These are phyloP conservation scores for Phytopythium kandeliae DNA, from an alignment of 352 stramenopile species.

Conservation along the genomic window DNA sequence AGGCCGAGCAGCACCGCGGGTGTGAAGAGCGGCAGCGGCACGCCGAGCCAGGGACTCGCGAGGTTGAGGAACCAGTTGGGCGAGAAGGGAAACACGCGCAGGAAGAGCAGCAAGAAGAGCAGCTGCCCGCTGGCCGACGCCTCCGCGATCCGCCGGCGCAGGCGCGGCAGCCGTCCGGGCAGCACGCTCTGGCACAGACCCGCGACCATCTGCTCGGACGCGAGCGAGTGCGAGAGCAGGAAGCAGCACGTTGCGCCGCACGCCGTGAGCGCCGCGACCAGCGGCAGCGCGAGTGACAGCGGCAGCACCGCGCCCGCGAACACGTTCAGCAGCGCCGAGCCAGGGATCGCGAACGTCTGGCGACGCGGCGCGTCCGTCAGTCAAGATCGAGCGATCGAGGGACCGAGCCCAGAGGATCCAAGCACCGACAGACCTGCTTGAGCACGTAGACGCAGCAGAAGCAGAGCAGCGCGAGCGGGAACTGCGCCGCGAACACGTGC, in stretches of 20 bases:
- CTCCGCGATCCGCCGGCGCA: constrained; percentile 49
- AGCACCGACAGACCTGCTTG: constrained; percentile 56
- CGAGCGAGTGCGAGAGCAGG: constrained; percentile 57
- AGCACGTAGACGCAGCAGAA: constrained; percentile 74
- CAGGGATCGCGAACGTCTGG: constrained; percentile 72
- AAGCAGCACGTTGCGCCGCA: constrained; percentile 71
- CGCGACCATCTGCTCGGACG: constrained; percentile 51
- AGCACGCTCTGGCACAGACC: constrained; percentile 53
- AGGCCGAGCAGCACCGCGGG: constrained; percentile 59
- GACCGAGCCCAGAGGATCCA: too few relatives aligned
- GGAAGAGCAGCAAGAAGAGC: constrained; percentile 60
- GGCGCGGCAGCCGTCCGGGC: constrained; percentile 44
- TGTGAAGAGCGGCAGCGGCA: constrained; percentile 63
- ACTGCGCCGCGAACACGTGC: constrained; percentile 54
- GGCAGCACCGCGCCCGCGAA: constrained; percentile 66
- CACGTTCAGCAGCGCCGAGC: constrained; percentile 69
- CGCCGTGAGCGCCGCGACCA: constrained; percentile 57
- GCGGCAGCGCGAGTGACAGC: constrained; percentile 54
- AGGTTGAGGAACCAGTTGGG: constrained; percentile 86
- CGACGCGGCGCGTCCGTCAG: not conserved
- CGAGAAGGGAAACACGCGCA: constrained; percentile 79
- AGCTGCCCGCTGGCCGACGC: constrained; percentile 40
- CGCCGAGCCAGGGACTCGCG: constrained; percentile 68
- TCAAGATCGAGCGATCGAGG: not conserved
- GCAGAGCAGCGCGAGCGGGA: constrained; percentile 56